Evolutionary conservation across 345 rosid species (phyloP), one percentile per base, ranked within the genome.

Genomic region (Populus nigra): DNA sequence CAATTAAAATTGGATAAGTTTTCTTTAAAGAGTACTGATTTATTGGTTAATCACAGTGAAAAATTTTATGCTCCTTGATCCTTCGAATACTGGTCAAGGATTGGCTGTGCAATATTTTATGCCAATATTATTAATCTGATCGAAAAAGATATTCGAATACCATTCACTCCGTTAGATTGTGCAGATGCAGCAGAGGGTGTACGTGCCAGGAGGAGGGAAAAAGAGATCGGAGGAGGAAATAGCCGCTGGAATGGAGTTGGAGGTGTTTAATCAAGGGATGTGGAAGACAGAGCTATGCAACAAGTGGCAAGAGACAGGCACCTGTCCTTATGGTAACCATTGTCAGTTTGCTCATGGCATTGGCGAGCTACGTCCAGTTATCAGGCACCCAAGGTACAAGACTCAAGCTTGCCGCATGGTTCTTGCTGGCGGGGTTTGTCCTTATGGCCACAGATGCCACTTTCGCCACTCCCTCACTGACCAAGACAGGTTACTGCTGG

Each of bases 151-250:
- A n/a, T 57, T 22, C 10, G 29, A 57, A 11, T 17, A 50, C n/a
- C 27, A n/a, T 57, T 4, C 10, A 57, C 10, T 9, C 63, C 23
- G 29, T 8, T n/a, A 50, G 62, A 72, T 1, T 35, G 31, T 68
- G 75, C 70, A 76, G 78, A 79, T 81, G 43, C 80, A 89, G 71
- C 84, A 74, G 45, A 79, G 77, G 59, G 83, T 84, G 57, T 36
- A 76, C 36, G 86, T 80, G 66, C 36, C 83, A 29, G 68, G 75
- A 43, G 59, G 72, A 36, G 72, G 68, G 47, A 50, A 65, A 68
- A 41, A 31, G 71, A 45, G 61, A 47, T 23, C 49, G n/a, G 65
- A 47, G 35, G 36, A 70, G 59, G 65, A 65, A 33, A 65, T 27
- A 29, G 61, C 71, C 0, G 66, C 71, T 22, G 76, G 50, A 13